Percentiles rank a stretch among this genome's conserved stretches.
phyloP scores from a whole-genome alignment of 371 early-diverging fungal species.

The Apophysomyces variabilis region DNA sequence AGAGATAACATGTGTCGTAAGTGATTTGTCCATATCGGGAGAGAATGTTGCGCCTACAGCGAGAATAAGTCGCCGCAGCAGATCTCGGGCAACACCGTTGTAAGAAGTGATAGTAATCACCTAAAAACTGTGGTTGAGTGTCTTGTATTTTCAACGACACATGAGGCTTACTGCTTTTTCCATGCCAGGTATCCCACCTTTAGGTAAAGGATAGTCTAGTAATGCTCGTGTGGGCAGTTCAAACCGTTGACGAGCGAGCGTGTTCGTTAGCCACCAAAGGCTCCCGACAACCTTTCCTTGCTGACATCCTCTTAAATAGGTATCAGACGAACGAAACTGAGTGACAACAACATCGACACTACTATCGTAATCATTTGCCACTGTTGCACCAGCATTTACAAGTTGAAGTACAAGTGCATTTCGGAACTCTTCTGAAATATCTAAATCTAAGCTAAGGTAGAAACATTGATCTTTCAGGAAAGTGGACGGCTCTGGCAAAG shows the following conservation, averaged over 20 bases:
- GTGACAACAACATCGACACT: conserved; percentile 65
- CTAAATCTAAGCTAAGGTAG: conserved; percentile 32
- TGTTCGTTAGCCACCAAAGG: conserved; percentile 63
- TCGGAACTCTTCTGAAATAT: conserved; percentile 21
- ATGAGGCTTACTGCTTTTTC: conserved; percentile 40
- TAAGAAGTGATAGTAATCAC: conserved; percentile 75
- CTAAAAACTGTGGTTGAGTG: conserved; percentile 21
- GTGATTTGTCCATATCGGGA: conserved; percentile 46
- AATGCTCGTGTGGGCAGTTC: conserved; percentile 48
- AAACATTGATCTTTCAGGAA: conserved; percentile 26
- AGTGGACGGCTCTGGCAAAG: conserved; percentile 9
- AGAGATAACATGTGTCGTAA: conserved; percentile 67
- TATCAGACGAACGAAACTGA: conserved; percentile 54
- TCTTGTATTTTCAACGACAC: not conserved
- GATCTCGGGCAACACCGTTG: conserved; percentile 63
- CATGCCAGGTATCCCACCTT: conserved; percentile 54
- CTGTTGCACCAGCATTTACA: conserved; percentile 59
- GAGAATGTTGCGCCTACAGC: conserved; percentile 71
- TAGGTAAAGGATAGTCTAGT: conserved; percentile 65
- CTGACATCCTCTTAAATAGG: conserved; percentile 59
- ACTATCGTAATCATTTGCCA: conserved; percentile 34
- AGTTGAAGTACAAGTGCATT: conserved; percentile 42
- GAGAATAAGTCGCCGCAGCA: conserved; percentile 66
- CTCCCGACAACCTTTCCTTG: conserved; percentile 72
- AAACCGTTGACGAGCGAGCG: conserved; percentile 35